Percentiles rank a stretch among this genome's conserved stretches.
Conservation (phyloP, 371 early-diverging fungal genomes). For the Mortierella sp. region DNA sequence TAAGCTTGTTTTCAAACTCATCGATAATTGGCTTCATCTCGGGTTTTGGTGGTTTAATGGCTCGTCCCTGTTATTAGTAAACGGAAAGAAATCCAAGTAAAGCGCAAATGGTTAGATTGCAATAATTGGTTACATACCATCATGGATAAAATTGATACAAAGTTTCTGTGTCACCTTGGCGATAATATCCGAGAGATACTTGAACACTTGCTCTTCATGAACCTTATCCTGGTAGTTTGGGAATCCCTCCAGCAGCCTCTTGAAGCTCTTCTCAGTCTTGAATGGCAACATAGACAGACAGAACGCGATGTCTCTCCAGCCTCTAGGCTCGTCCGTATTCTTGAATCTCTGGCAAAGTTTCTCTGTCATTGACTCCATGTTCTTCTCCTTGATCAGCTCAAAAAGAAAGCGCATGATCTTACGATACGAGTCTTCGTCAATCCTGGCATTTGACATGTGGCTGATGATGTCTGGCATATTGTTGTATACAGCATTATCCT, state of each 20-base stretch:
- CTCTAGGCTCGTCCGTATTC: conserved; percentile 77
- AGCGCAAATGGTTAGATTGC: not conserved
- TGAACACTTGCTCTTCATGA: conserved; percentile 84
- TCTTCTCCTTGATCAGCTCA: conserved; percentile 95
- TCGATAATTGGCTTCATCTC: conserved; percentile 84
- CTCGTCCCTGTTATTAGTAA: conserved; percentile 63
- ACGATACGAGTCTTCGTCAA: conserved; percentile 83
- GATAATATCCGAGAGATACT: conserved; percentile 86
- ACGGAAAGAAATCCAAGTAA: not conserved
- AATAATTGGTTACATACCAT: not conserved
- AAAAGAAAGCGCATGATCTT: conserved; percentile 95
- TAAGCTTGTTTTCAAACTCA: conserved; percentile 82
- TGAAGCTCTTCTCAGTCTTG: conserved; percentile 86
- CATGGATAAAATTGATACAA: not conserved
- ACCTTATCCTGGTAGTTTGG: conserved; percentile 91
- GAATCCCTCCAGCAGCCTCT: conserved; percentile 84
- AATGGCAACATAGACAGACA: conserved; percentile 91
- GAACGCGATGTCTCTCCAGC: conserved; percentile 93
- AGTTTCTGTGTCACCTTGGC: conserved; percentile 68
- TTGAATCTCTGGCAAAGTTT: conserved; percentile 95
- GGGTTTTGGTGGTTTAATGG: conserved; percentile 73
- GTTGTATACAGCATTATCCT: conserved; percentile 98
- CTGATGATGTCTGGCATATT: conserved; percentile 97
- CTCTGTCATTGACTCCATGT: conserved; percentile 93
- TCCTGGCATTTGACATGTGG: conserved; percentile 78